Base-by-base conservation (phyloP, 768 basidiomycete species). In the Collybiopsis luxurians region DNA sequence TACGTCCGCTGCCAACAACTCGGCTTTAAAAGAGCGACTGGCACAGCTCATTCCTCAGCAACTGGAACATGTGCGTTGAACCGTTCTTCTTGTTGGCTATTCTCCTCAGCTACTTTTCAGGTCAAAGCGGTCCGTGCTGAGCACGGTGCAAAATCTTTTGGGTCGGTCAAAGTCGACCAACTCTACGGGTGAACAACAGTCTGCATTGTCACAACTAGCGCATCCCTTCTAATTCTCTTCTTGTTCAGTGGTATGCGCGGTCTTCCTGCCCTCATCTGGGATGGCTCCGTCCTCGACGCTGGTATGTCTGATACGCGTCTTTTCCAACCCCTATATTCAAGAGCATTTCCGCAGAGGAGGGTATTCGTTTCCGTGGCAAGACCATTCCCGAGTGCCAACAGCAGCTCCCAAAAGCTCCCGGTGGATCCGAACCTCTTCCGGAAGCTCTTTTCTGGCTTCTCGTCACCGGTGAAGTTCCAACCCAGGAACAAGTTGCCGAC, bases 311-410 rank as follows among this genome's bases (percentile, higher is more conserved):
- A 19, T 26, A 50, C 34, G 4, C 48, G 39, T 34, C 43, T 47
- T 30, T 43, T 58, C 38, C 38, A 9, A 49, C 12, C 23, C 34
- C 30, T 45, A 17, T 56, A 48, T 60, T 53, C 58, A 56, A 60
- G 28, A 50, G 55, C 10, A 15, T 52, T 26, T 23, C 61, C 43
- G 7, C 63, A 90, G 91, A 95, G 68, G 95, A 97, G 79, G 96
- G 96, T 57, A 98, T 98, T 67, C 92, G 96, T 63, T 98, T 98
- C 87, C 91, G 95, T 70, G 95, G 94, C 59, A 92, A 91, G 74
- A 92, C 92, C 56, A 96, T 96, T 67, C 90, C 92, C 40, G 95
- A 97, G 68, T 86, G 87, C 69, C 87, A 92, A 74, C 79, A 84
- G 53, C 81, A 86, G 48, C 86, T 98, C 24, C 96, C 96, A 59